Base-by-base conservation (phyloP, 2,329 filamentous ascomycete species). In the Endothia cerciana region DNA sequence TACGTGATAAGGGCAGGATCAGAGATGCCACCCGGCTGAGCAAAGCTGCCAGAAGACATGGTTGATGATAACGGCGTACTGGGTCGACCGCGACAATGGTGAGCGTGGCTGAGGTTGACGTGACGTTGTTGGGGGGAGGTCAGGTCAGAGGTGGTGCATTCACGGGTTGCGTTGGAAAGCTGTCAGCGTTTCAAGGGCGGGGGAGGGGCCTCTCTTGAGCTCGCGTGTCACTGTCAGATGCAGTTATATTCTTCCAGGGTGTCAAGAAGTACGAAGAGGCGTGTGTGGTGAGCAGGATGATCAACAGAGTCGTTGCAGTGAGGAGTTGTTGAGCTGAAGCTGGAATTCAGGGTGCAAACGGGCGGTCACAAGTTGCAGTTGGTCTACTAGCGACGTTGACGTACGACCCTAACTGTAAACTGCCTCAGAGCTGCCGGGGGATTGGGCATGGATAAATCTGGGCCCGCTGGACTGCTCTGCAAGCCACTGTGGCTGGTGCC, bases 1-100 rank as follows among this genome's bases (percentile, higher is more conserved):
- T 75, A 89, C 87, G 87, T 87, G 79, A 89, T 89, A 73, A 89
- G 84, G 73, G 85, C 84, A 71, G 87, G 87, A 80, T 89, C 87
- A 69, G 87, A 88, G 77, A 89, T 89, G 73, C 87, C 87, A 71
- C 86, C 87, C 77, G 78, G 77, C 57, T 68, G 66, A 30, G 66
- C 28, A 28, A 68, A 61, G 57, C 57, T 66, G 59, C 66, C 66
- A 63, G 66, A 66, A 66, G 66, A 65, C 66, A 68, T 68, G 28
- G 43, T 66, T 51, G 49, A 41, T 30, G 33, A 47, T 19, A 22
- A 38, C 17, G 30, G 57, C 57, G 22, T 64, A 13, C 56, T 49
- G 57, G 45, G 58, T 45, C 47, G 38, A 36, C 64, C 56, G 55
- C 49, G 59, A 62, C 19, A 43, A 33, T 53, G 59, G 62, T 49